These are phyloP conservation scores for Mycothermus thermophilus DNA, from an alignment of 495 filamentous ascomycete species.

Conservation along the genomic window DNA sequence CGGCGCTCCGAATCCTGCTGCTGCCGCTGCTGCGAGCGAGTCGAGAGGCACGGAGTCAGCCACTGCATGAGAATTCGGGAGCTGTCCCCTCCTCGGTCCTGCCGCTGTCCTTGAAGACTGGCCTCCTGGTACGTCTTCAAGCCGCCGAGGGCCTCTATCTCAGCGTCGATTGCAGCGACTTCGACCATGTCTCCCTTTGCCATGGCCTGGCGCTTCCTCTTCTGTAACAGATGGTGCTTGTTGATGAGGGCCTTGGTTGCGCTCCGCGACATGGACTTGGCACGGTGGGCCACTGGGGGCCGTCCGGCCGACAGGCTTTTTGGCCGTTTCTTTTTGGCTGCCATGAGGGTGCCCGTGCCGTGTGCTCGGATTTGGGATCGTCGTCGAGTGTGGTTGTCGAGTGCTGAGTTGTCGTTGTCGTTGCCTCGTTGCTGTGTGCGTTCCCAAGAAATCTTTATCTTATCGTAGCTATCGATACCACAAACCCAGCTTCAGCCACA, in stretches of 20 bases:
- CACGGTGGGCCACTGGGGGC: slow-evolving; percentile 40
- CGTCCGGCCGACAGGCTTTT: slow-evolving; percentile 54
- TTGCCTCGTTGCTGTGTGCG: too few relatives aligned
- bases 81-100: slow-evolving; percentile 78
- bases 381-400: too few relatives aligned
- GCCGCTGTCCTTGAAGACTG: slow-evolving; percentile 74
- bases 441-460: too few relatives aligned
- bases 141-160: slow-evolving; percentile 52
- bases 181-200: slow-evolving; percentile 44
- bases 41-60: slow-evolving; percentile 39
- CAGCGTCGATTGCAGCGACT: slow-evolving; percentile 41
- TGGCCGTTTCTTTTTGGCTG: slow-evolving; percentile 21
- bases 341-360: slow-evolving; percentile 10
- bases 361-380: too few relatives aligned
- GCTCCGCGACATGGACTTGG: slow-evolving; percentile 58
- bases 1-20: slow-evolving; percentile 15
- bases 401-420: too few relatives aligned
- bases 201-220: slow-evolving; percentile 54
- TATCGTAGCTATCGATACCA: too few relatives aligned
- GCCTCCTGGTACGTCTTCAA: slow-evolving; percentile 76
- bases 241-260: slow-evolving; percentile 70
- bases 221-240: slow-evolving; percentile 71
- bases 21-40: too few relatives aligned
- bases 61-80: slow-evolving; percentile 77
- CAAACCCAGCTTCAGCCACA: too few relatives aligned